Conservation (phyloP, 768 basidiomycete genomes). For the Leccinum imitatum region DNA sequence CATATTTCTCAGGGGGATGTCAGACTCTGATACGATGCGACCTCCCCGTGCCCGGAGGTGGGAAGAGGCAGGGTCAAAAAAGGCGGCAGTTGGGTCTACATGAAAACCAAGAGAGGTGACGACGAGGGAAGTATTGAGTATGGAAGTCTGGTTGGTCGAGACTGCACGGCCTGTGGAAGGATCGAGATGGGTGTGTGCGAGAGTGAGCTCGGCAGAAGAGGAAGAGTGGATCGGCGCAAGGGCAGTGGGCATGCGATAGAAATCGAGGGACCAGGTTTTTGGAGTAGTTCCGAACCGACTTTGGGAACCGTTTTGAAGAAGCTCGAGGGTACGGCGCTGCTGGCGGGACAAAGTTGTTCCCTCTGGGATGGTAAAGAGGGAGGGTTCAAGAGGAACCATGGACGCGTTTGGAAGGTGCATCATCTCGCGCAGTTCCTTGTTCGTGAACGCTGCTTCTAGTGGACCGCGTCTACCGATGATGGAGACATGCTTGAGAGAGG, state of each 20-base stretch:
- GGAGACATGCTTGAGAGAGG: slow-evolving; percentile 70
- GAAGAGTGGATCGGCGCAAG: slow-evolving; percentile 32
- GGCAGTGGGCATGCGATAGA: slow-evolving; percentile 70
- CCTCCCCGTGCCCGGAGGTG: slow-evolving; percentile 57
- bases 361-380: slow-evolving; percentile 40
- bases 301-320: slow-evolving; percentile 65
- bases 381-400: slow-evolving; percentile 59
- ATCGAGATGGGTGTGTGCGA: slow-evolving; percentile 63
- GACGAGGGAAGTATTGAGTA: slow-evolving; percentile 68
- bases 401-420: slow-evolving; percentile 58
- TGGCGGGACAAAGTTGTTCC: slow-evolving; percentile 50
- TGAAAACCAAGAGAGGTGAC: slow-evolving; percentile 88
- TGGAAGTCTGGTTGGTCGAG: slow-evolving; percentile 53
- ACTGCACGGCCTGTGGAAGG: slow-evolving; percentile 46
- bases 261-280: slow-evolving; percentile 81
- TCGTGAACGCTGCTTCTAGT: slow-evolving; percentile 84
- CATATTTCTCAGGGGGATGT: slow-evolving; percentile 51
- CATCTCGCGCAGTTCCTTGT: slow-evolving; percentile 92
- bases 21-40: slow-evolving; percentile 44
- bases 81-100: slow-evolving; percentile 58
- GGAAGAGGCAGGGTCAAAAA: slow-evolving; percentile 54
- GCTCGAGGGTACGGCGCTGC: slow-evolving; percentile 63
- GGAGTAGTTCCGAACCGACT: slow-evolving; percentile 45
- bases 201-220: slow-evolving; percentile 43
- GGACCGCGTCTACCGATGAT: slow-evolving; percentile 88